Conservation (phyloP, 108 stramenopile genomes). For the Mayamaea pseudoterrestris region DNA sequence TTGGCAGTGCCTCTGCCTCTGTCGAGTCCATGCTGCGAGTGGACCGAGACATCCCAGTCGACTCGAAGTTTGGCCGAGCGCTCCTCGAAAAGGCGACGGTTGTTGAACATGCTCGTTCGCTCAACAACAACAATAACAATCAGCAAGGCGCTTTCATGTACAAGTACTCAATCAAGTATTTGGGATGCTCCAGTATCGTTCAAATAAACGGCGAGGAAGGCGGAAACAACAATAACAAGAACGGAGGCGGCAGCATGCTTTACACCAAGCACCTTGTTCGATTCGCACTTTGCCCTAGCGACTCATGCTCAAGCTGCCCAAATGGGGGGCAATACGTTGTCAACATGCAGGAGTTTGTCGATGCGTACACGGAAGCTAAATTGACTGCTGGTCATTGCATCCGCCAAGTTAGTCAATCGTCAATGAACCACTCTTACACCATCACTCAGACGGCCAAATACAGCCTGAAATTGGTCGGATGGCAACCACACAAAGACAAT, state of each 20-base stretch:
- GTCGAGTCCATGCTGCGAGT: too few relatives aligned
- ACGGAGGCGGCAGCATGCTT: slow-evolving; percentile 22
- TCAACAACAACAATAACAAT: slow-evolving; percentile 30
- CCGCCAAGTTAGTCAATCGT: too few relatives aligned
- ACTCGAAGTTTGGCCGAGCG: slow-evolving; percentile 31
- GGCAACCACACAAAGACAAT: too few relatives aligned
- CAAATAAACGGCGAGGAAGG: slow-evolving; percentile 19
- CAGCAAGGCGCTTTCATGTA: slow-evolving; percentile 32
- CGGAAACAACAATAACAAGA: slow-evolving; percentile 14
- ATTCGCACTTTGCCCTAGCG: slow-evolving; percentile 56
- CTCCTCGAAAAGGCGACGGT: slow-evolving; percentile 34
- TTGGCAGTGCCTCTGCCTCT: too few relatives aligned
- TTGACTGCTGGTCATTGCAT: too few relatives aligned
- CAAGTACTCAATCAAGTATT: slow-evolving; percentile 63
- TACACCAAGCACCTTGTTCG: slow-evolving; percentile 59
- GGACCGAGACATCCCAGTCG: slow-evolving; percentile 17
- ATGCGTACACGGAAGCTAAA: slow-evolving; percentile 44
- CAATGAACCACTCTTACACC: too few relatives aligned
- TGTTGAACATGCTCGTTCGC: slow-evolving; percentile 22
- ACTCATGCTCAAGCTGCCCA: slow-evolving; percentile 24
- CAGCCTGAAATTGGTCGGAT: too few relatives aligned
- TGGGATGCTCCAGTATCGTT: slow-evolving; percentile 27
- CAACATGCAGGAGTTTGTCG: slow-evolving; percentile 59
- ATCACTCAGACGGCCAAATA: too few relatives aligned
- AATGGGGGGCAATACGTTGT: slow-evolving; percentile 54